Conservation (phyloP, 306 rosid genomes). For the Cucumis sativus region DNA sequence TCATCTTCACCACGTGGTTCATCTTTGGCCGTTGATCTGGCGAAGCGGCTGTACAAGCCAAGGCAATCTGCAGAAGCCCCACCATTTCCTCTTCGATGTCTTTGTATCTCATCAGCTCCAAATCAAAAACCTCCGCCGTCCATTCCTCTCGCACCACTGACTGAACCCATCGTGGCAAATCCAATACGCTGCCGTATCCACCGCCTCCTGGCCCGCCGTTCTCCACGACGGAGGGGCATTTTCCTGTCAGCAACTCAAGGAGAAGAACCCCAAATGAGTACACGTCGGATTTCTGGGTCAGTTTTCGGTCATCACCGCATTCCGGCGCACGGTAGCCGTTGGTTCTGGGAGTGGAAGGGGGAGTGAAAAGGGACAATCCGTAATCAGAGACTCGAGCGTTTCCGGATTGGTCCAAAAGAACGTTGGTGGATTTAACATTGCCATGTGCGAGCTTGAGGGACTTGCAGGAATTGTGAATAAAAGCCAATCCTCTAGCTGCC, state of each 20-base stretch:
- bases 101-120: conserved; percentile 82
- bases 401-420: conserved; percentile 49
- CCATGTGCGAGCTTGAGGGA: conserved; percentile 58
- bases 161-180: conserved; percentile 75
- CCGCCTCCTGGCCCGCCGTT: conserved; percentile 25
- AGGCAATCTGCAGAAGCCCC: conserved; percentile 54
- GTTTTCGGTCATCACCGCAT: conserved; percentile 39
- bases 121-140: conserved; percentile 93
- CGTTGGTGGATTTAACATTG: conserved; percentile 72
- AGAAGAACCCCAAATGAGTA: conserved; percentile 69
- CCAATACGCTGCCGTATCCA: conserved; percentile 33
- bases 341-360: conserved; percentile 23
- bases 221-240: conserved; percentile 52
- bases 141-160: conserved; percentile 89
- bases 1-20: conserved; percentile 74
- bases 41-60: conserved; percentile 33
- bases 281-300: conserved; percentile 56
- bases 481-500: conserved; percentile 67
- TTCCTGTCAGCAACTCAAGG: conserved; percentile 74
- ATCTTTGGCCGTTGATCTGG: conserved; percentile 75
- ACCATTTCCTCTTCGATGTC: conserved; percentile 95
- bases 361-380: conserved; percentile 46
- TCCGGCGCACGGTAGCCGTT: conserved; percentile 83
- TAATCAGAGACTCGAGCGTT: conserved; percentile 58
- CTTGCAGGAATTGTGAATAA: conserved; percentile 58